Evolutionary conservation across 441 rosid genomes (phyloP), one percentile per base, ranked within the genome.

Genomic region (Dalechampia spathulata): DNA sequence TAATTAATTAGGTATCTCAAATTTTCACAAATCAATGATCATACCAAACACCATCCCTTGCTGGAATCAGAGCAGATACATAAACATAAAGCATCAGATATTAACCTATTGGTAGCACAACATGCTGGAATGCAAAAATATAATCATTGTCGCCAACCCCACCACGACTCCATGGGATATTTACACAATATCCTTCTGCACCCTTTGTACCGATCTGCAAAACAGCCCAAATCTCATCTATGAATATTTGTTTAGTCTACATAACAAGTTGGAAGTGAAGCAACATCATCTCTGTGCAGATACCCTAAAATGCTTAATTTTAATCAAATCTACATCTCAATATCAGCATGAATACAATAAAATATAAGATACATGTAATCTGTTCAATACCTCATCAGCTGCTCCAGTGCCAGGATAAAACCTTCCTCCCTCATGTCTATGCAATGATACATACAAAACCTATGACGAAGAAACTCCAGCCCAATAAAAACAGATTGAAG

Each of bases 391-490:
- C 99, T 93, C 95, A 67, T 65, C 48, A 60, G 83, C 86, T 68
- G 96, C 83, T 73, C 99, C 96, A 36, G 96, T 89, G 65, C 97
- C 94, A 6, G 96, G 97, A 73, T 90, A 87, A 67, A 93, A 93
- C 52, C 59, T 79, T 52, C 96, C 97, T 49, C 85, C 92, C 75
- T 93, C 97, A 23, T 87, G 97, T 68, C 99, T 82, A 66, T 93
- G 97, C 67, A 93, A 71, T 55, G 99, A 93, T 58, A 90, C 60
- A 67, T 93, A 93, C 72, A 89, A 74, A 49, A 93, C 97, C 99
- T 93, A 67, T 44, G 38, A 45, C 37, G 46, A 52, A 34, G 19
- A 43, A 39, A 37, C 22, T 42, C 42, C 12, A 25, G 27, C 28
- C 34, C 38, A 34, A 26, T 3, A 50, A 20, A 48, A 63, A 52